Conservation (phyloP, 495 filamentous ascomycete species). For the Evansstolkia leycettana region DNA sequence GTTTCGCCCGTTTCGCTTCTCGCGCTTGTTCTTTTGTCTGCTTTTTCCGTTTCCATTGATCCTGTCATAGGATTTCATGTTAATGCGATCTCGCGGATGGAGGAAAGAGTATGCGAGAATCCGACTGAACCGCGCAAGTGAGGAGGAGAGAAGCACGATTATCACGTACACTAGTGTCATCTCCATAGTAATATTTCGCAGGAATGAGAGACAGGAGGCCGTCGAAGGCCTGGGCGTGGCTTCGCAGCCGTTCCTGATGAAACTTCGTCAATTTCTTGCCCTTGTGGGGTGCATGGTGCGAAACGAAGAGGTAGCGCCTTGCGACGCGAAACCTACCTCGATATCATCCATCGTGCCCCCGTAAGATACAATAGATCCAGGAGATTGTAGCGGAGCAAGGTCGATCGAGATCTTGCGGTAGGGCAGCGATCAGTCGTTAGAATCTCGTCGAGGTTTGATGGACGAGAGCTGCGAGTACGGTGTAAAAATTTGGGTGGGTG, state of each 20-base stretch:
- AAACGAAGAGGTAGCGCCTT: neutral
- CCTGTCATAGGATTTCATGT: constrained; percentile 37
- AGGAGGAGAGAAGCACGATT: constrained; percentile 1
- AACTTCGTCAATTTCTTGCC: constrained; percentile 12
- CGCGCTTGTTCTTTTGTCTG: constrained; percentile 75
- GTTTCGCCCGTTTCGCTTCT: constrained; percentile 65
- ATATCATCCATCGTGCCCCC: constrained; percentile 37
- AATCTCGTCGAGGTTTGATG: constrained; percentile 9
- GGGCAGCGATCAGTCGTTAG: too few relatives aligned
- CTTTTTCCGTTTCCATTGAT: constrained; percentile 81
- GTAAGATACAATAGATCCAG: too few relatives aligned
- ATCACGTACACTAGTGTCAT: constrained; percentile 67
- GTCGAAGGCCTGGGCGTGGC: constrained; percentile 79
- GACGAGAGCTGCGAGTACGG: constrained; percentile 6
- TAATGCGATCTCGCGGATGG: constrained; percentile 12
- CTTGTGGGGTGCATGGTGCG: neutral
- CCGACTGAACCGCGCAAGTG: neutral
- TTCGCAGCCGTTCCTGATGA: constrained; percentile 64
- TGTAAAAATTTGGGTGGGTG: constrained; percentile 31
- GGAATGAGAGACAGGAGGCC: constrained; percentile 87
- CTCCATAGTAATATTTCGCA: constrained; percentile 82
- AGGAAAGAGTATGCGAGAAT: constrained; percentile 4
- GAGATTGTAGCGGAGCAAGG: too few relatives aligned
- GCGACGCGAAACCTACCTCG: constrained; percentile 23
- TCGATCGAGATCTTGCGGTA: too few relatives aligned